A percentile compares a stretch with the other conserved stretches of the same genome.
These are phyloP conservation scores for Tricholoma sp. DNA, from an alignment of 768 basidiomycete species.

Conservation along the genomic window DNA sequence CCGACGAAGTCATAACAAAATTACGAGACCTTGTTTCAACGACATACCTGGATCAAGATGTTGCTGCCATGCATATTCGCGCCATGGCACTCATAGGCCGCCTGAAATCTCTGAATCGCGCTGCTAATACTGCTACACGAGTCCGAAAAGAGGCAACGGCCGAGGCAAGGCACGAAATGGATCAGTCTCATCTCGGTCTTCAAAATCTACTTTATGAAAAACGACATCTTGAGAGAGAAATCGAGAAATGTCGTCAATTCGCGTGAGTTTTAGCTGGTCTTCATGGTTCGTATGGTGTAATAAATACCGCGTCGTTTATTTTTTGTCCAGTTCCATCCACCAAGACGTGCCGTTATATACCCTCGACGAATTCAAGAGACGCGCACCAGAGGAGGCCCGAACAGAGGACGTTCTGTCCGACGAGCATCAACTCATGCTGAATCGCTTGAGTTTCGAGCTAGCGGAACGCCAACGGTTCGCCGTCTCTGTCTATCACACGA, in stretches of 20 bases:
- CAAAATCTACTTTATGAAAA: slow-evolving; percentile 90
- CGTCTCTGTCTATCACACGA: slow-evolving; percentile 11
- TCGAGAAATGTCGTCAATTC: slow-evolving; percentile 89
- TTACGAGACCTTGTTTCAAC: slow-evolving; percentile 60
- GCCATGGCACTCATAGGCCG: slow-evolving; percentile 74
- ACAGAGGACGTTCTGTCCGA: slow-evolving; percentile 57
- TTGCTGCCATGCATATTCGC: slow-evolving; percentile 51
- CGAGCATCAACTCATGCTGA: slow-evolving; percentile 83
- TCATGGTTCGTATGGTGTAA: not conserved
- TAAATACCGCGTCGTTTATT: not conserved
- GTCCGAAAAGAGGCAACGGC: slow-evolving; percentile 64
- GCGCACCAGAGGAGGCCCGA: slow-evolving; percentile 66
- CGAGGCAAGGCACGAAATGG: slow-evolving; percentile 83
- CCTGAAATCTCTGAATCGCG: slow-evolving; percentile 74
- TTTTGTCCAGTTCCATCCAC: slow-evolving; percentile 64
- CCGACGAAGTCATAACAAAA: slow-evolving; percentile 52
- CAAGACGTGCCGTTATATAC: slow-evolving; percentile 79
- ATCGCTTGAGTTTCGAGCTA: slow-evolving; percentile 81
- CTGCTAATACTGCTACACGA: slow-evolving; percentile 66
- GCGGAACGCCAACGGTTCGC: slow-evolving; percentile 80
- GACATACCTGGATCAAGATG: slow-evolving; percentile 37
- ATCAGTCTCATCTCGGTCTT: slow-evolving; percentile 78
- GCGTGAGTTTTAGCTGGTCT: slow-evolving; percentile 50
- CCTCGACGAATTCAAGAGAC: slow-evolving; percentile 58
- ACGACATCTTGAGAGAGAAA: slow-evolving; percentile 85